Conservation (phyloP, 2,329 filamentous ascomycete genomes). For the Hortaea werneckii region DNA sequence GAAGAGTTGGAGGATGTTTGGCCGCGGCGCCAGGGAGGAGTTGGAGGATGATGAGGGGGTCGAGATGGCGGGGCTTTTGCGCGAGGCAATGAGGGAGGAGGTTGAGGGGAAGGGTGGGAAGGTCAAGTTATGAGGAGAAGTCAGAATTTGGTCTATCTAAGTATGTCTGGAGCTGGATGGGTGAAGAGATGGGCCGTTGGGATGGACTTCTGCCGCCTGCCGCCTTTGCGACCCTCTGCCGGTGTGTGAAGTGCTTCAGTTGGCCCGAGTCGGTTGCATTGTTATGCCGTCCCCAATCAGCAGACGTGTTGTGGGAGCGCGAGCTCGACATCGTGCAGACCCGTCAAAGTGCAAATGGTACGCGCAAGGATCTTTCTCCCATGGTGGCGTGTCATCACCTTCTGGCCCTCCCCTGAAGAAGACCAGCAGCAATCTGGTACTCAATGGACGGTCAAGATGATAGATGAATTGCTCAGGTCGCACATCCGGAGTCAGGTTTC, state of each 20-base stretch:
- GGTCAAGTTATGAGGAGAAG: slow-evolving; percentile 1
- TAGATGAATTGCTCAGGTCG: too few species aligned
- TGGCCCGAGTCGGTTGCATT: neutral
- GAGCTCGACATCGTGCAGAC: neutral
- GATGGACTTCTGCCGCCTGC: neutral
- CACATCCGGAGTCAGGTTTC: too few species aligned
- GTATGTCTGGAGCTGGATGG: neutral
- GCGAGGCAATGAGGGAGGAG: slow-evolving; percentile 25
- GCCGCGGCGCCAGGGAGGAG: slow-evolving; percentile 60
- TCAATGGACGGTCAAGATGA: too few species aligned
- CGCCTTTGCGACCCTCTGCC: neutral
- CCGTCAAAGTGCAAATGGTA: neutral
- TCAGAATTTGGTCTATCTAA: neutral
- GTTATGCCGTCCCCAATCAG: neutral
- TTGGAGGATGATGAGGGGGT: slow-evolving; percentile 65
- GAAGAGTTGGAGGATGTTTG: slow-evolving; percentile 75
- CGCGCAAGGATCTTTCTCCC: neutral
- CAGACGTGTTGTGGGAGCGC: neutral
- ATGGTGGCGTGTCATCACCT: neutral
- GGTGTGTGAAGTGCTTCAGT: neutral
- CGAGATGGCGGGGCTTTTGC: slow-evolving; percentile 44
- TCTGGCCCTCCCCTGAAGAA: neutral
- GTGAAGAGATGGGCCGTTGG: neutral
- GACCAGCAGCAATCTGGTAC: neutral
- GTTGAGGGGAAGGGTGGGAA: slow-evolving; percentile 2